phyloP scores from a whole-genome alignment of 805 yeast genomes.

The Limtongia smithiae region DNA sequence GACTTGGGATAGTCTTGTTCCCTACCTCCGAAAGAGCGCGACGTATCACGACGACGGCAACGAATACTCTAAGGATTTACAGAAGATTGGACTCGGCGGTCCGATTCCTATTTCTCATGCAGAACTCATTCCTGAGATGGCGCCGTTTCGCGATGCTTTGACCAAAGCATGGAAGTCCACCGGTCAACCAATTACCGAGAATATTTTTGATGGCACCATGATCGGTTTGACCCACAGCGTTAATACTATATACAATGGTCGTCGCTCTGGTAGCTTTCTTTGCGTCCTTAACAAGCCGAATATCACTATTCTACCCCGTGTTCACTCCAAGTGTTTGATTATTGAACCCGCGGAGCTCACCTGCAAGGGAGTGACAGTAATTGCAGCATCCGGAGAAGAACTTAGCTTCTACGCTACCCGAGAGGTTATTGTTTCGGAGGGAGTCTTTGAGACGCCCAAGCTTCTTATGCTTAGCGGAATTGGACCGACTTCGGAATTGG shows the following conservation, averaged over 20 bases:
- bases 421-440: conserved; percentile 35
- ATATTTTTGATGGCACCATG: too few relatives aligned
- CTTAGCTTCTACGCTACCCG: conserved; percentile 32
- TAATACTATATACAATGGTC: conserved; percentile 32
- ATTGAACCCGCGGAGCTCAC: conserved; percentile 31
- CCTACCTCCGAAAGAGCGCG: too few relatives aligned
- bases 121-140: too few relatives aligned
- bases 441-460: conserved; percentile 38
- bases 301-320: conserved; percentile 34
- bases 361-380: conserved; percentile 32
- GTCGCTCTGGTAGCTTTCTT: conserved; percentile 32
- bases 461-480: conserved; percentile 38
- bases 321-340: conserved; percentile 33
- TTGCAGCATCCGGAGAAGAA: conserved; percentile 31
- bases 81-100: too few relatives aligned
- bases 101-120: too few relatives aligned
- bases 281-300: conserved; percentile 29
- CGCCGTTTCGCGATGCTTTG: conserved; percentile 30
- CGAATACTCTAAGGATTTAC: too few relatives aligned
- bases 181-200: too few relatives aligned
- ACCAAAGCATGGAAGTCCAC: too few relatives aligned
- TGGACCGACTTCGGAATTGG: conserved; percentile 36
- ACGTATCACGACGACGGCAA: too few relatives aligned
- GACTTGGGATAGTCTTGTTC: too few relatives aligned
- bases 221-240: conserved; percentile 33